phyloP scores from a whole-genome alignment of 805 yeast species.

The Tetrapisispora phaffii region DNA sequence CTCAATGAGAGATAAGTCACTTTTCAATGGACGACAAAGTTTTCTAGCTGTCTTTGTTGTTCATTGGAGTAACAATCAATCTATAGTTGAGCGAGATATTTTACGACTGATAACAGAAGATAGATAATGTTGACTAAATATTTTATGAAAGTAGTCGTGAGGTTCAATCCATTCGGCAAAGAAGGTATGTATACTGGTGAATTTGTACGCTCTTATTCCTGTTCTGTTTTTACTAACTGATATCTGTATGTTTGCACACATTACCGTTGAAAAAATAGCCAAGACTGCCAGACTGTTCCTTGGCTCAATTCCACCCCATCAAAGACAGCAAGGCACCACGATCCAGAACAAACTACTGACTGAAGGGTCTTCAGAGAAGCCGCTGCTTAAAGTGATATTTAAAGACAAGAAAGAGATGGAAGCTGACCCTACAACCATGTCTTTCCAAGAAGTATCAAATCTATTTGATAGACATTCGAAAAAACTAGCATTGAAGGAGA shows the following conservation, averaged over 20 bases:
- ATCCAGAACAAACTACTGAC: slow-evolving; percentile 57
- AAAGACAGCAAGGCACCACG: slow-evolving; percentile 46
- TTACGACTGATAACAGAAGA: neutral
- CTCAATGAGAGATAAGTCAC: too few relatives aligned
- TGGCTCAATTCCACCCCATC: slow-evolving; percentile 68
- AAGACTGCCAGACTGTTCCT: slow-evolving; percentile 73
- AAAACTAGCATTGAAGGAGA: slow-evolving; percentile 63
- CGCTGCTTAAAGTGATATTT: slow-evolving; percentile 65
- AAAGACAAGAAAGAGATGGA: slow-evolving; percentile 67
- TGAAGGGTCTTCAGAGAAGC: slow-evolving; percentile 35
- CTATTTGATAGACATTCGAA: slow-evolving; percentile 76
- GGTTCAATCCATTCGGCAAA: slow-evolving; percentile 65
- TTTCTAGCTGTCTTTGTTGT: too few relatives aligned
- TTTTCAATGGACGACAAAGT: too few relatives aligned
- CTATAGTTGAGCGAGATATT: too few relatives aligned
- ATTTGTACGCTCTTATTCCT: neutral
- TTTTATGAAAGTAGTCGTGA: slow-evolving; percentile 66
- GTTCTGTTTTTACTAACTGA: neutral
- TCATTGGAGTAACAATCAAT: too few relatives aligned
- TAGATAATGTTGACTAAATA: slow-evolving; percentile 89
- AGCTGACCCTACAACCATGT: slow-evolving; percentile 51
- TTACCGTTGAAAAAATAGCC: slow-evolving; percentile 32
- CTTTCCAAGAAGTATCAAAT: slow-evolving; percentile 53
- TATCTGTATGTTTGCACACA: neutral
- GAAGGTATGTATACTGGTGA: slow-evolving; percentile 37